Conservation (phyloP, 345 rosid genomes). For the Gossypium australe region DNA sequence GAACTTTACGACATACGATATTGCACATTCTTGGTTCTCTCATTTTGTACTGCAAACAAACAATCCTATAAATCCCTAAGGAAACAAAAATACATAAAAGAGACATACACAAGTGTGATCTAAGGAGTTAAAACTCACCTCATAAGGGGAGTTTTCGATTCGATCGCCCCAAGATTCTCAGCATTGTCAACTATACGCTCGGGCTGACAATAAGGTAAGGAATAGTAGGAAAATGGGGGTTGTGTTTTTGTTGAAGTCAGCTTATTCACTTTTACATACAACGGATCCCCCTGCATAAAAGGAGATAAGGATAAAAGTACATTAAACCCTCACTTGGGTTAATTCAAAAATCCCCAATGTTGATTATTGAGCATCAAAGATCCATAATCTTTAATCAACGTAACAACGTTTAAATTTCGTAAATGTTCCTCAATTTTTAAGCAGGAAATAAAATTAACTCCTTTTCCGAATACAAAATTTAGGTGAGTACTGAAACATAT, state of each 20-base stretch:
- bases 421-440: not conserved
- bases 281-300: slow-evolving; percentile 54
- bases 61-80: not conserved
- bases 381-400: not conserved
- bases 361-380: not conserved
- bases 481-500: no score
- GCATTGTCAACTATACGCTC: slow-evolving; percentile 60
- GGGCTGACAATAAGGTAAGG: slow-evolving; percentile 69
- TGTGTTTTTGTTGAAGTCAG: slow-evolving; percentile 86
- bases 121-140: not conserved
- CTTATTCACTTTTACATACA: slow-evolving; percentile 87
- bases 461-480: no score
- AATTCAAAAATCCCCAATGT: not conserved
- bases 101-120: not conserved
- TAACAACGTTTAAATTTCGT: not conserved
- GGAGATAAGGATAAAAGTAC: not conserved
- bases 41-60: slow-evolving; percentile 8
- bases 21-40: slow-evolving; percentile 16
- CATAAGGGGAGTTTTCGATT: slow-evolving; percentile 14
- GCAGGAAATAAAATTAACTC: not conserved
- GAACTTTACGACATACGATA: slow-evolving; percentile 5
- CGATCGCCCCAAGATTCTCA: slow-evolving; percentile 69
- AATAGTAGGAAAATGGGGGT: slow-evolving; percentile 79
- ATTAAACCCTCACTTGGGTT: not conserved
- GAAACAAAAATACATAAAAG: not conserved